phyloP scores from a whole-genome alignment of 2,329 filamentous ascomycete genomes.

The Thermoascus crustaceus region DNA sequence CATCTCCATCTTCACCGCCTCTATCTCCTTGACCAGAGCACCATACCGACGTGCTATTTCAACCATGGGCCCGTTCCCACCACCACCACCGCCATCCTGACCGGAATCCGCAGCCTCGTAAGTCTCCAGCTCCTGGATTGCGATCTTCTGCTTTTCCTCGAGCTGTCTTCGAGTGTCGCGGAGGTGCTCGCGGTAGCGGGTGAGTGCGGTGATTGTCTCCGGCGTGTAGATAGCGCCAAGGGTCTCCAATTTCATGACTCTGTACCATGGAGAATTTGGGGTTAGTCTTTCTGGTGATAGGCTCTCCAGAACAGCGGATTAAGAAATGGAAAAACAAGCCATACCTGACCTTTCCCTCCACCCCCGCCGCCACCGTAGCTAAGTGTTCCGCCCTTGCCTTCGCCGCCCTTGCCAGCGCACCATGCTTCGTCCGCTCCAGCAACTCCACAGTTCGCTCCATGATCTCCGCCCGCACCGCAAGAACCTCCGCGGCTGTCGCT shows the following conservation, averaged over 20 bases:
- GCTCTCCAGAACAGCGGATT: background rate
- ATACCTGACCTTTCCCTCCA: constrained; percentile 32
- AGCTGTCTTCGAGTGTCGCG: constrained; percentile 19
- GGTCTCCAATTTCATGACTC: constrained; percentile 31
- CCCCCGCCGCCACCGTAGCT: constrained; percentile 27
- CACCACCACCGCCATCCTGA: constrained; percentile 4
- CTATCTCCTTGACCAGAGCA: constrained; percentile 29
- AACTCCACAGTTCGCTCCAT: constrained; percentile 31
- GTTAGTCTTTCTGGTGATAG: background rate
- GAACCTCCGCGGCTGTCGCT: constrained; percentile 25
- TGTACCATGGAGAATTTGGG: constrained; percentile 9
- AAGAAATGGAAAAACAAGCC: constrained; percentile 9
- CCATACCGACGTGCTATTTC: constrained; percentile 34
- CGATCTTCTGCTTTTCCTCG: constrained; percentile 21
- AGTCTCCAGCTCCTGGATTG: constrained; percentile 23
- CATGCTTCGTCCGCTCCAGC: constrained; percentile 34
- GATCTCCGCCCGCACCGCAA: constrained; percentile 23
- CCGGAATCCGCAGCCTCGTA: constrained; percentile 24
- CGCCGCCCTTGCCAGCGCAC: constrained; percentile 25
- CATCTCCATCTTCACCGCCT: constrained; percentile 28
- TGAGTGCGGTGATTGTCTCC: constrained; percentile 26
- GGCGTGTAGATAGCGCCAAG: constrained; percentile 30
- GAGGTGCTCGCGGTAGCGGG: constrained; percentile 26
- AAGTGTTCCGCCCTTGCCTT: constrained; percentile 34
- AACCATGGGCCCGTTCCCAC: constrained; percentile 20